phyloP scores from a whole-genome alignment of 2,329 filamentous ascomycete genomes.

The Paecilomyces sp. region DNA sequence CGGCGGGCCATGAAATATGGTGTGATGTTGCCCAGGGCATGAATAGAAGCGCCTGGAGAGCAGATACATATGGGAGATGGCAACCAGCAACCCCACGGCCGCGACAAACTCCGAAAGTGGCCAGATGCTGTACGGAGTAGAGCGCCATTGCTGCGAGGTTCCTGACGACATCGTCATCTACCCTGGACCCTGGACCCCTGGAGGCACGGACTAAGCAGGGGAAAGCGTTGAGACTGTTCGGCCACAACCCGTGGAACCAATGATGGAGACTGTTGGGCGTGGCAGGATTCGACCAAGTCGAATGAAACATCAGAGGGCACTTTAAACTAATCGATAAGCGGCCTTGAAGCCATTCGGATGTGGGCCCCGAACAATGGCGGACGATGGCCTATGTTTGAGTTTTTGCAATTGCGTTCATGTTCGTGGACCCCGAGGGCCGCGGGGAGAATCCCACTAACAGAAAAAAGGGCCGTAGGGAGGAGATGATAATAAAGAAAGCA shows the following conservation, averaged over 20 bases:
- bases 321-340: not conserved
- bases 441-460: not conserved
- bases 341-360: not conserved
- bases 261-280: not conserved
- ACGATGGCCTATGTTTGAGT: not conserved
- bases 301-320: not conserved
- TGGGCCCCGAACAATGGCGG: not conserved
- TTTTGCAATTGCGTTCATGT: not conserved
- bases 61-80: not conserved
- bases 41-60: not conserved
- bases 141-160: not conserved
- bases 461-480: not conserved
- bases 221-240: not conserved
- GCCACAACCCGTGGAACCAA: not conserved
- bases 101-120: not conserved
- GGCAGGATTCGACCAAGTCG: not conserved
- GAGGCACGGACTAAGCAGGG: not conserved
- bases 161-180: not conserved
- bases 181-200: not conserved
- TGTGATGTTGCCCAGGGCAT: not conserved
- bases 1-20: not conserved
- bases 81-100: not conserved
- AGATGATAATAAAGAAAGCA: not conserved
- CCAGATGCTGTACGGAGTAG: not conserved
- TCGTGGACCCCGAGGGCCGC: not conserved